Evolutionary conservation across 495 filamentous ascomycete species (phyloP).

Genomic region (Tuber magnatum): DNA sequence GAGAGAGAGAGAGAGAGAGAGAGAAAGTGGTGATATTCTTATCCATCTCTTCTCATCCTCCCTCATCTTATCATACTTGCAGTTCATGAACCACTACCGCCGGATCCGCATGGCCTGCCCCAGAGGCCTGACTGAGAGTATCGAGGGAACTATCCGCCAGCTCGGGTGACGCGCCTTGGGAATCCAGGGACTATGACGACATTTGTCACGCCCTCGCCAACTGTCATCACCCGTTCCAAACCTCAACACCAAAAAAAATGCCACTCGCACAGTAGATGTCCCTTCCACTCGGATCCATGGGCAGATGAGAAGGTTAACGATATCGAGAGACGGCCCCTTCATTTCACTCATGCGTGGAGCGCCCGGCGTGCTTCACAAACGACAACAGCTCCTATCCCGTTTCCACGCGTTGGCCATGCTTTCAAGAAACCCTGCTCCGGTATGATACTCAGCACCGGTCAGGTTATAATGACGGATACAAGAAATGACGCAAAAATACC

Average conservation of each 20-base stretch:
- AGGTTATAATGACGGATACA: too few relatives aligned
- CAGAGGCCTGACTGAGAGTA: neutral
- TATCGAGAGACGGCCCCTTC: neutral
- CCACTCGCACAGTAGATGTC: neutral
- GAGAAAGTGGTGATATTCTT: neutral
- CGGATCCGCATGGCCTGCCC: neutral
- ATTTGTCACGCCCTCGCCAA: neutral
- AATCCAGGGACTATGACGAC: constrained; percentile 3
- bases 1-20: too few relatives aligned
- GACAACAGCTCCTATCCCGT: neutral
- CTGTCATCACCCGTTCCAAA: neutral
- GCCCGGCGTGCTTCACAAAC: neutral
- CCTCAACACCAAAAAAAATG: neutral
- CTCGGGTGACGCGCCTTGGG: neutral
- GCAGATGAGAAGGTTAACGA: neutral
- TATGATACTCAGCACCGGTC: neutral
- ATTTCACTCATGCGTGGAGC: neutral
- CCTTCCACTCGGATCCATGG: neutral
- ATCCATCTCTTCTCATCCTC: neutral
- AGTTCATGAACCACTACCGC: neutral
- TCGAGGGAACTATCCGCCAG: neutral
- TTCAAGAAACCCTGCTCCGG: neutral
- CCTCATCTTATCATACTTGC: neutral
- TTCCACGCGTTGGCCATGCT: neutral
- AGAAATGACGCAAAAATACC: neutral